Evolutionary conservation across 2,329 filamentous ascomycete species (phyloP).

Genomic region (Aspergillus brunneoviolaceus): DNA sequence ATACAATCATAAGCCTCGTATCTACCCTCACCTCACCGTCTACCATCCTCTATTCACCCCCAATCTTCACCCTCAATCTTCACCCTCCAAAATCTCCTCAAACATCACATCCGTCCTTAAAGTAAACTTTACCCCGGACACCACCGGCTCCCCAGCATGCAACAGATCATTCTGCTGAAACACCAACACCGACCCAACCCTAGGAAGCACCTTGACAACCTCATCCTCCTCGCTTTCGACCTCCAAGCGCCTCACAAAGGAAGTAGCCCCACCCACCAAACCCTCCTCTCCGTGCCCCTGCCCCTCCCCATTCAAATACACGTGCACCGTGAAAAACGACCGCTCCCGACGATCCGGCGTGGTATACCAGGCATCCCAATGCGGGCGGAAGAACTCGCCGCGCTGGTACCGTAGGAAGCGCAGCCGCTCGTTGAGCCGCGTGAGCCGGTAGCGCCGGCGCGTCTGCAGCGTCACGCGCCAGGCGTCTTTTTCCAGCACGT

Average conservation of each 20-base stretch:
- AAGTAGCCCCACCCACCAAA: no score
- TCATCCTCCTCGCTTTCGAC: slow-evolving; percentile 13
- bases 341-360: slow-evolving; percentile 54
- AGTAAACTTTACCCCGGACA: slow-evolving; percentile 54
- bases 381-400: slow-evolving; percentile 72
- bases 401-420: slow-evolving; percentile 70
- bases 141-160: slow-evolving; percentile 56
- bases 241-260: not conserved
- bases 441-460: slow-evolving; percentile 36
- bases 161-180: slow-evolving; percentile 56
- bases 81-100: no score
- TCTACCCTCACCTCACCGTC: no score
- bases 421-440: slow-evolving; percentile 67
- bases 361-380: slow-evolving; percentile 65
- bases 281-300: slow-evolving; percentile 9
- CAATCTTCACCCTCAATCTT: no score
- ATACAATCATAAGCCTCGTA: no score
- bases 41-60: no score
- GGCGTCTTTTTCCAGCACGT: slow-evolving; percentile 12
- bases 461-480: slow-evolving; percentile 13
- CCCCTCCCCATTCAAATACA: slow-evolving; percentile 53
- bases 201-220: slow-evolving; percentile 47
- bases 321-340: slow-evolving; percentile 55
- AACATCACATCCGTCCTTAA: slow-evolving; percentile 52
- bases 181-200: slow-evolving; percentile 52